These are phyloP conservation scores for Wickerhamiella kurtzmanii DNA, from an alignment of 805 yeast genomes.

Conservation along the genomic window DNA sequence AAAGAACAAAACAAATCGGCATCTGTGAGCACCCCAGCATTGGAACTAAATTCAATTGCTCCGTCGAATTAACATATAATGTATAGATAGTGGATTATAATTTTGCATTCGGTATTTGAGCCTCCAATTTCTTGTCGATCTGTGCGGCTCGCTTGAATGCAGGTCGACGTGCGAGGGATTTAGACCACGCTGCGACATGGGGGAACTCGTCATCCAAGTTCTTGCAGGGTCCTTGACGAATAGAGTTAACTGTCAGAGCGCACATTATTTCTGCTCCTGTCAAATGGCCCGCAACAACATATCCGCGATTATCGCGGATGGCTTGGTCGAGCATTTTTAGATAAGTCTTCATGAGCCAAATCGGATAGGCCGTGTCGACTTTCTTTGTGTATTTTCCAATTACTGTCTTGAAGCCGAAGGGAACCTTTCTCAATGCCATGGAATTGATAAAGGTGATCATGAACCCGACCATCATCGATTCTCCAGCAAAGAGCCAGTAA, in stretches of 20 bases:
- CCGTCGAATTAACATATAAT: too few relatives aligned
- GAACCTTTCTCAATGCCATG: constrained; percentile 18
- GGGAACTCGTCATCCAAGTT: constrained; percentile 11
- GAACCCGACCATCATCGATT: constrained; percentile 43
- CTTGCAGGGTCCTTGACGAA: constrained; percentile 5
- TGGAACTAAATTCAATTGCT: too few relatives aligned
- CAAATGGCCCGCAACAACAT: constrained; percentile 43
- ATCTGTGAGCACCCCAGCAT: too few relatives aligned
- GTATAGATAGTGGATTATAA: too few relatives aligned
- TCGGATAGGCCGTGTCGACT: constrained; percentile 36
- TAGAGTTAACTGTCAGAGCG: constrained; percentile 1
- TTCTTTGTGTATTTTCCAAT: constrained; percentile 33
- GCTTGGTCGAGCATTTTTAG: constrained; percentile 31
- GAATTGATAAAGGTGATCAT: constrained; percentile 27
- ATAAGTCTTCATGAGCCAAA: constrained; percentile 32
- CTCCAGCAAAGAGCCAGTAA: constrained; percentile 41
- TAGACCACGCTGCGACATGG: constrained; percentile 11
- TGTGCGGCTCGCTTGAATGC: background rate
- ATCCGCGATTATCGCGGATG: constrained; percentile 35
- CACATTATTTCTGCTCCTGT: constrained; percentile 45
- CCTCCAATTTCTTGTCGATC: background rate
- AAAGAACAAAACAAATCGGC: too few relatives aligned
- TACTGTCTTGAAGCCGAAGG: constrained; percentile 16
- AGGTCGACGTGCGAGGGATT: background rate
- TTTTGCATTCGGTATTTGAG: background rate